Percentiles rank a stretch among this genome's conserved stretches.
Evolutionary conservation across 176 grass and related monocot genomes (phyloP).

Genomic region (Triticum dicoccoides): DNA sequence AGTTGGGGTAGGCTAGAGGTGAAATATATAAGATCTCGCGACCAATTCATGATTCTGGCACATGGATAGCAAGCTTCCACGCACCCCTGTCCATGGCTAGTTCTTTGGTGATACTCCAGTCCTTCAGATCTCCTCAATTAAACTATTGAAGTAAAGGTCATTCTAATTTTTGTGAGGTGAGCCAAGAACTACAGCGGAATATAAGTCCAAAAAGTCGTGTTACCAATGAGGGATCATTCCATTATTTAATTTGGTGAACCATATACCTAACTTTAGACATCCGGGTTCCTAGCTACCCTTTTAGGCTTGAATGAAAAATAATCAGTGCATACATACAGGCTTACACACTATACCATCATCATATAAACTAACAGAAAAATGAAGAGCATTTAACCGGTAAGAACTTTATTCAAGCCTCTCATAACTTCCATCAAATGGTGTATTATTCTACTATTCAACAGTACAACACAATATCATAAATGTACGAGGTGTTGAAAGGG

Average conservation of each 20-base stretch:
- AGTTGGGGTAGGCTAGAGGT: no score
- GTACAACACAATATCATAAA: constrained; percentile 1
- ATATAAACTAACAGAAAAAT: neutral
- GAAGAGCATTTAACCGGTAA: constrained; percentile 1
- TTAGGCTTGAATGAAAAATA: constrained; percentile 1
- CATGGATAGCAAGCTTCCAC: no score
- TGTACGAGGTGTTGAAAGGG: neutral
- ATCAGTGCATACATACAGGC: neutral
- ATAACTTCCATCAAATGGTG: neutral
- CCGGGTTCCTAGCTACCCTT: neutral
- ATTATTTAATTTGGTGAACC: neutral
- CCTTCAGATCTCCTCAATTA: no score
- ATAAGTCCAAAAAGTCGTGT: neutral
- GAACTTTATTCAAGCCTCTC: neutral
- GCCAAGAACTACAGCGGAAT: neutral
- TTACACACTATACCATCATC: neutral
- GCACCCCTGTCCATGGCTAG: no score
- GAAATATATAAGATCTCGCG: no score
- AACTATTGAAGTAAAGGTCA: neutral
- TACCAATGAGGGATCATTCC: neutral
- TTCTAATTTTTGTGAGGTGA: neutral
- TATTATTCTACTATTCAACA: neutral
- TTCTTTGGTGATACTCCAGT: no score
- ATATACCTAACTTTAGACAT: neutral
- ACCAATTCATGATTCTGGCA: no score